Evolutionary conservation across 106 monocot species (phyloP), one percentile per base, ranked within the genome.

Genomic region (Apostasia shenzhenica): DNA sequence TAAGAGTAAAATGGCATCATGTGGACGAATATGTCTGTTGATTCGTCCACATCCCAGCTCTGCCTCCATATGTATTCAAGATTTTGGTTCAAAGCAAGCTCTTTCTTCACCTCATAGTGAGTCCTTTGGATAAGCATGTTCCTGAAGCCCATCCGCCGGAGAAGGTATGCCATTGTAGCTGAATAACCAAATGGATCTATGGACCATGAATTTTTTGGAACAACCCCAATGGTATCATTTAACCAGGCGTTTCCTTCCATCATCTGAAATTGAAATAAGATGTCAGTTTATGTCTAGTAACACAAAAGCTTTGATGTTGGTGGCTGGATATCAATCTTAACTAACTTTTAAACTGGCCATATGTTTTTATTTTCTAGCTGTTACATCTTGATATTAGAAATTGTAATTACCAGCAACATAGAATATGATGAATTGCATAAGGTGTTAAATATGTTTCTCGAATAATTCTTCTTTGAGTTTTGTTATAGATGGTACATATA

Each of bases 1-100:
- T 97, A 97, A 49, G 97, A 97, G 79, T 92, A 97, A 75, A 92
- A 97, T 61, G 92, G 97, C 97, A 97, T 97, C 97, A 97, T 97
- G 77, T 97, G 97, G 66, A 97, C 97, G 82, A 92, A 97, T 69
- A 97, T 97, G 73, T 97, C 97, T 14, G 97, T 92, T 76, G 89
- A 83, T 75, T 87, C 92, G 9, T 81, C 84, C 13, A 70, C 75
- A 80, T 97, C 97, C 92, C 97, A 97, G 70, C 78, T 85, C 73
- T 97, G 97, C 59, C 97, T 81, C 97, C 97, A 97, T 43, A 92
- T 71, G 53, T 84, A 97, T 80, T 97, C 97, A 48, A 97, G 82
- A 61, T 97, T 92, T 63, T 79, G 68, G 1, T 87, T 71, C 75
- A 81, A 77, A 67, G 92, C 89, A 63, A 97, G 77, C 61, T 92